Base-by-base conservation (phyloP, 2,329 filamentous ascomycete genomes). In the Monilinia vaccinii-corymbosi region DNA sequence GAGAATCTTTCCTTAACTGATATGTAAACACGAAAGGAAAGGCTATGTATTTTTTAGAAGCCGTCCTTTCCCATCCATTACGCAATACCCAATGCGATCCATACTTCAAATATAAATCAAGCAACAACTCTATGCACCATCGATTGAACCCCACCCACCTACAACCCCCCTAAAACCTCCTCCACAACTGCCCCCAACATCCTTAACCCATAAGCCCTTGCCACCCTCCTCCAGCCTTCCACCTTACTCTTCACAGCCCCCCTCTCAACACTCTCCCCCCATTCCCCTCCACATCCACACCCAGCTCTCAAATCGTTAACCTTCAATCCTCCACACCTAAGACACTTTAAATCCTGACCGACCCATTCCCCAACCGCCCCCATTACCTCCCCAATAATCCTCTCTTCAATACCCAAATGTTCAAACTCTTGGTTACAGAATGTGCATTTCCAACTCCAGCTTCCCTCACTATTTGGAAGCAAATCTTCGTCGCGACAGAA, bases 271-370 rank as follows among this genome's bases (percentile, higher is more conserved):
- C 85, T 89, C 65, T 84, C 84, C 21, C 79, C 81, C 94, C 94
- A 99, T 61, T 82, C 81, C 4, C 94, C 94, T 63, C 89, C 90
- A 77, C 94, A 99, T 13, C 86, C 88, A 74, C 95, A 99, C 74
- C 97, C 92, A 73, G 97, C 93, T 85, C 94, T 91, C 68, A 97
- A 95, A 70, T 97, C 93, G 72, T 96, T 97, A 45, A 89, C 80
- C 70, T 91, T 79, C 44, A 96, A 74, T 67, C 90, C 90, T 36
- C 81, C 83, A 72, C 85, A 88, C 61, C 81, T 79, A 1, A 51
- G 61, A 66, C 94, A 99, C 74, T 91, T 91, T 61, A 97, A 75
- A 73, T 99, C 94, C 75, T 97, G 93, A 38, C 87, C 89, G 64
- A 85, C 81, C 92, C 95, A 99, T 68, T 88, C 84, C 31, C 90